Percentiles rank a stretch among this genome's conserved stretches.
Evolutionary conservation across 805 yeast species (phyloP).

Genomic region (Hanseniaspora mollemarum): DNA sequence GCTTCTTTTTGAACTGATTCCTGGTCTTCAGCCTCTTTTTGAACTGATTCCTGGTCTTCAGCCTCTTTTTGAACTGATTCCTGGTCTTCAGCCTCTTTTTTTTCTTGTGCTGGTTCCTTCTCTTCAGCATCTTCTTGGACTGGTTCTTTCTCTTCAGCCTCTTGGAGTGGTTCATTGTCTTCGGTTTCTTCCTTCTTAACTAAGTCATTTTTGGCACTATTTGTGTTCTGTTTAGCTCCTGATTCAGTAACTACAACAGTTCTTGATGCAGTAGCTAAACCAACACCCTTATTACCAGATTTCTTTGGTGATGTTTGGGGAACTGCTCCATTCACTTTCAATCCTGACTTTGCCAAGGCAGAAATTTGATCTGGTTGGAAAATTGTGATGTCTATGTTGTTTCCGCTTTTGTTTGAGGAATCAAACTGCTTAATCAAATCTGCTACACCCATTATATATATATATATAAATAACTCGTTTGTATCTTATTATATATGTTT

Average conservation of each 20-base stretch:
- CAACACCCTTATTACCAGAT: background rate
- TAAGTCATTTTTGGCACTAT: too few species aligned
- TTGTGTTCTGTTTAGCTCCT: background rate
- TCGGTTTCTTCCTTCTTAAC: too few species aligned
- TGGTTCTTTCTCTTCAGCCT: slow-evolving; percentile 4
- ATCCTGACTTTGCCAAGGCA: slow-evolving; percentile 15
- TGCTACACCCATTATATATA: slow-evolving; percentile 29
- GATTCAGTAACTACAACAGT: slow-evolving; percentile 10
- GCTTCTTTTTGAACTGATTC: slow-evolving; percentile 14
- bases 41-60: background rate
- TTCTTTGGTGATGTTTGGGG: background rate
- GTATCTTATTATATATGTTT: background rate
- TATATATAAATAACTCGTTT: background rate
- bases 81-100: background rate
- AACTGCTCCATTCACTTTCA: slow-evolving; percentile 3
- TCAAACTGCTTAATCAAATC: slow-evolving; percentile 32
- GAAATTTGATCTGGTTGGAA: slow-evolving; percentile 15
- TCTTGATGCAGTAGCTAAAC: slow-evolving; percentile 12
- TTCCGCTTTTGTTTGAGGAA: slow-evolving; percentile 9
- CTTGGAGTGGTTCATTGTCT: too few species aligned
- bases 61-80: slow-evolving; percentile 12
- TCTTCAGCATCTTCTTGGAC: slow-evolving; percentile 8
- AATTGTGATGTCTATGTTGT: slow-evolving; percentile 4
- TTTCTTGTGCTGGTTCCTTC: background rate
- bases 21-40: slow-evolving; percentile 14